Base-by-base conservation (phyloP, 306 rosid genomes). In the Albizia julibrissin region DNA sequence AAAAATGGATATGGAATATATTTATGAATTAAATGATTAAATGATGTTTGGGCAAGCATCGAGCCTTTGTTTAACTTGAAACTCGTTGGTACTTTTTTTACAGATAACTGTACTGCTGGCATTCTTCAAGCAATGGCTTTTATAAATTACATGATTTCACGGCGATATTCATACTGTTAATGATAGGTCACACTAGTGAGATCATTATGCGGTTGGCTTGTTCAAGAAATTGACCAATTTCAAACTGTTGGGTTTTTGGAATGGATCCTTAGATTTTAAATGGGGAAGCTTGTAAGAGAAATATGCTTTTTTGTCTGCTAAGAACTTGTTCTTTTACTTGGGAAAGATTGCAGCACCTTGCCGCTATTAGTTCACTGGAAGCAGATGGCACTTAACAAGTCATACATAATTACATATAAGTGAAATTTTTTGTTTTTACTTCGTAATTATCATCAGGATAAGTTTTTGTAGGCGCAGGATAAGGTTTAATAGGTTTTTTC, bases 151-250 rank as follows among this genome's bases (percentile, higher is more conserved):
- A 9, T 80, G 69, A n/a, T 72, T 82, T 79, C 61, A 8, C 27
- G 61, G 76, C 3, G 40, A 21, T 72, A 72, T 72, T 27, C 39
- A 72, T 47, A 22, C 6, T 40, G 54, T 22, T 40, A 31, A 0
- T 7, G 33, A n/a, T 39, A 39, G 52, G 22, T n/a, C 40, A 69
- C n/a, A 37, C 40, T 5, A 37, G 40, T 37, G 4, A 40, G 74
- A 40, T 76, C 43, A 14, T 43, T 67, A n/a, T 62, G 21, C 50
- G 52, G 29, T 31, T 77, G 33, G 21, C 62, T 85, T 40, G 73
- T 70, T 77, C 42, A 65, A 65, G 68, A 70, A 68, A 80, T 40
- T 81, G 64, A 69, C 42, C 76, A n/a, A 27, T 22, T 19, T 73
- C 3, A 56, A 81, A 56, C 18, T 52, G 64, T 62, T 68, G 3